Percentiles rank a stretch among this genome's conserved stretches.
Conservation (phyloP, 495 filamentous ascomycete species). For the Annulohypoxylon stygium region DNA sequence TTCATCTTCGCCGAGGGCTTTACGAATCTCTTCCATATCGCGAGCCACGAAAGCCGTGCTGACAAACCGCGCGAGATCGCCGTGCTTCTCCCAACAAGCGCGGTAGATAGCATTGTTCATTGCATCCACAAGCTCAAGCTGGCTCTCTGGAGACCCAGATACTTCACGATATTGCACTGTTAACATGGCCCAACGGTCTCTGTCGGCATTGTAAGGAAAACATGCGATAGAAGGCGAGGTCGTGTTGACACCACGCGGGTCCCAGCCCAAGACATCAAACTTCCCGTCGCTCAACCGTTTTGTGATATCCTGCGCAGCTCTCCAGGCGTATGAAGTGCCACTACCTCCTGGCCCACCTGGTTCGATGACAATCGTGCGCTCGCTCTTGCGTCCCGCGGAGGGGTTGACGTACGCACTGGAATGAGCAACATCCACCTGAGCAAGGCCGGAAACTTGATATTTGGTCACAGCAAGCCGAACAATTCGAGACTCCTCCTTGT, state of each 20-base stretch:
- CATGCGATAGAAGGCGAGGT: constrained; percentile 65
- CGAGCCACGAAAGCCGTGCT: constrained; percentile 60
- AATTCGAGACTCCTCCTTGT: constrained; percentile 57
- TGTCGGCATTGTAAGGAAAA: constrained; percentile 59
- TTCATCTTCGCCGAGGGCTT: constrained; percentile 61
- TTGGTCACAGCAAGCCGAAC: constrained; percentile 61
- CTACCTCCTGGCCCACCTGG: constrained; percentile 63
- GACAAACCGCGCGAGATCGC: constrained; percentile 58
- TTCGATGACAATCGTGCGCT: constrained; percentile 62
- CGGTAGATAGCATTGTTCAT: constrained; percentile 58
- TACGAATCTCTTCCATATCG: constrained; percentile 65
- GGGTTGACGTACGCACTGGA: background rate
- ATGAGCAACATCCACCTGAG: constrained; percentile 29
- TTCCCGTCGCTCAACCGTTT: constrained; percentile 56
- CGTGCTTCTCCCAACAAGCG: constrained; percentile 60
- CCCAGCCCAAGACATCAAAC: constrained; percentile 67
- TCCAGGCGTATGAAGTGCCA: constrained; percentile 58
- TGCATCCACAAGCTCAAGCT: constrained; percentile 58
- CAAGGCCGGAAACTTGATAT: constrained; percentile 60
- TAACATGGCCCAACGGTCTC: constrained; percentile 59
- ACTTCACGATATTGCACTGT: constrained; percentile 56
- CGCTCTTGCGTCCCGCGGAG: constrained; percentile 53
- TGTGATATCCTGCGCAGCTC: constrained; percentile 52
- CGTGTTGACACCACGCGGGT: constrained; percentile 67
- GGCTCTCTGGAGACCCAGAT: constrained; percentile 45